Evolutionary conservation across 805 yeast genomes (phyloP).

Genomic region (Candida maris): DNA sequence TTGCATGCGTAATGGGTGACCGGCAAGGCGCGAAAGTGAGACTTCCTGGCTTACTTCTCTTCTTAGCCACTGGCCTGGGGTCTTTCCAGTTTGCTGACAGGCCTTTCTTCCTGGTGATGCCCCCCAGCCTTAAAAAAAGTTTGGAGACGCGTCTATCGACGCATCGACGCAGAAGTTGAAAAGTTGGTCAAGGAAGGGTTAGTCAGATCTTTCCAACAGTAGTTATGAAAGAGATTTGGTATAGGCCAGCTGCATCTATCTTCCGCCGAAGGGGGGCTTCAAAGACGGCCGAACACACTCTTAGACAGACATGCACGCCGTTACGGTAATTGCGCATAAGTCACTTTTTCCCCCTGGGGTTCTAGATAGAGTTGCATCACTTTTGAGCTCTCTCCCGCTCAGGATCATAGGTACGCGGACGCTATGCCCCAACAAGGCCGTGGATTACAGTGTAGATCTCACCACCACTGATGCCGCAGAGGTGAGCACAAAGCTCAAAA

Average conservation of each 20-base stretch:
- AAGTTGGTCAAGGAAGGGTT: no score
- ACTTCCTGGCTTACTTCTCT: no score
- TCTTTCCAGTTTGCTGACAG: no score
- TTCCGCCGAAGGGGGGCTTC: neutral
- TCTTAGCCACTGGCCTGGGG: no score
- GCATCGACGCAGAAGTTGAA: no score
- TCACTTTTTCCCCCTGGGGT: constrained; percentile 19
- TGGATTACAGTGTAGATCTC: constrained; percentile 33
- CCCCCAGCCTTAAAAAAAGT: no score
- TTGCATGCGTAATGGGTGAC: no score
- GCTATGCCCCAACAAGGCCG: constrained; percentile 35
- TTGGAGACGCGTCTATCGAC: no score
- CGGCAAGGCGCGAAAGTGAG: no score
- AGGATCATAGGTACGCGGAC: constrained; percentile 25
- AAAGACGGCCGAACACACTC: neutral
- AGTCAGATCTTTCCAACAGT: no score
- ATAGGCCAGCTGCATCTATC: neutral
- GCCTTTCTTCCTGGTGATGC: no score
- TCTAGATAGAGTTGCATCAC: constrained; percentile 20
- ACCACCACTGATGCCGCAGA: constrained; percentile 18
- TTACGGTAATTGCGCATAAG: constrained; percentile 30
- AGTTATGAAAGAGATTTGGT: no score
- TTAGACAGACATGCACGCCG: constrained; percentile 22
- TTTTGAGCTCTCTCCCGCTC: constrained; percentile 30
- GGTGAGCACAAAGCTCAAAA: constrained; percentile 20